Evolutionary conservation across 2,329 filamentous ascomycete species (phyloP), one percentile per base, ranked within the genome.

Genomic region (Botrytis sinoallii): DNA sequence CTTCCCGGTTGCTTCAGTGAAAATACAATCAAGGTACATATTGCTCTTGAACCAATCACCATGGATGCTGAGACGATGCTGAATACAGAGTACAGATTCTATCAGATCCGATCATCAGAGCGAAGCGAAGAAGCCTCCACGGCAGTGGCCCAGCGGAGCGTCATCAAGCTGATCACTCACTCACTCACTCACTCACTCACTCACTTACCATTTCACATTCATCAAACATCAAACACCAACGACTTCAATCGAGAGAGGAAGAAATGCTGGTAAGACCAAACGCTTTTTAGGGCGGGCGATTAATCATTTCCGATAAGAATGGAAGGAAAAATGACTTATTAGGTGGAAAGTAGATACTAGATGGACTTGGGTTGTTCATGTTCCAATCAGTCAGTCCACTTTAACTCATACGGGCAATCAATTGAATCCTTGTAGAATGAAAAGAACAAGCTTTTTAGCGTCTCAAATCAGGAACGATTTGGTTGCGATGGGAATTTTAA

Each of bases 131-230:
- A 61, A 61, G 59, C 59, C 59, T 61, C 59, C 59, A 61, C 59
- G 59, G 59, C 59, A 61, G 59, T 40, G 59, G 35, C 59, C 59
- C 22, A 61, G 59, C 59, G 59, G 59, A 61, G 59, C 59, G 59
- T 61, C 22, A 61, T 61, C 35, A 52, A 7, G 25, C 25, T n/a
- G 3, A 52, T 52, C 10, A n/a, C 22, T 52, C 25, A n/a, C 25
- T 52, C 10, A n/a, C 22, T 52, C 25, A n/a, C 25, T 52, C 25
- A n/a, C 25, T 52, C 10, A n/a, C 22, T 52, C 10, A n/a, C 25
- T 52, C 48, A n/a, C 35, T 40, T 18, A 25, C 2, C 6, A 8
- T n/a, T 35, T 38, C 20, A 25, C 59, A 40, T n/a, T 40, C 59
- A 25, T 60, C 18, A 12, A 29, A 61, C 32, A 38, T 60, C 32